Evolutionary conservation across 257 asterid species (phyloP), one percentile per base, ranked within the genome.

Genomic region (Asclepias syriaca): DNA sequence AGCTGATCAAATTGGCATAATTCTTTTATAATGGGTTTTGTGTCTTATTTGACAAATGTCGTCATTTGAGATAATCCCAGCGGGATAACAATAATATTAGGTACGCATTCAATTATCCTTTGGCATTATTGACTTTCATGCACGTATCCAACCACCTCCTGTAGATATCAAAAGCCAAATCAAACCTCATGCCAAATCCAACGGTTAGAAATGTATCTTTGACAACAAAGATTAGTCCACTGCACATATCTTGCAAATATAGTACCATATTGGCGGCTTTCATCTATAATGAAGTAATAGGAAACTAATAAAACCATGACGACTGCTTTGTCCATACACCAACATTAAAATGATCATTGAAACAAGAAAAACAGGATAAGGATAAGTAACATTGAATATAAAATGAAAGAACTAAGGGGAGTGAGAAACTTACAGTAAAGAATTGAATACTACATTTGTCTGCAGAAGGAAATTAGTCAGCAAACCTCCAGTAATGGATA

Each of bases 61-160:
- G 53, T 39, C 53, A 57, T 56, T 39, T 57, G 18, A 1, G 8
- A 34, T 29, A 11, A 27, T 29, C 27, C 32, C 13, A 1, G 37
- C 29, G 12, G 48, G 45, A 15, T 29, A 11, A 16, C 5, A 14
- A 15, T 45, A 50, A 16, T 14, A 14, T 45, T 19, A 45, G 66
- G 50, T 63, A 40, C 3, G 37, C 58, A 16, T 8, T 14, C 29
- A 51, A 46, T 6, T 3, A 34, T 56, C 14, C 58, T 32, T 22
- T 61, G 10, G 46, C 48, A 15, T 4, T 45, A 22, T 58, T 77
- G 81, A 77, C 81, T 60, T 68, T 57, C 6, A 19, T 53, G 18
- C 32, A 32, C 34, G 39, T n/a, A 13, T 19, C 24, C 48, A 58
- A 27, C 68, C 1, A 24, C 57, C 60, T 3, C 60, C 5, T 8